Evolutionary conservation across 148 eudicot species (phyloP), one percentile per base, ranked within the genome.

Genomic region (Mesembryanthemum crystallinum): DNA sequence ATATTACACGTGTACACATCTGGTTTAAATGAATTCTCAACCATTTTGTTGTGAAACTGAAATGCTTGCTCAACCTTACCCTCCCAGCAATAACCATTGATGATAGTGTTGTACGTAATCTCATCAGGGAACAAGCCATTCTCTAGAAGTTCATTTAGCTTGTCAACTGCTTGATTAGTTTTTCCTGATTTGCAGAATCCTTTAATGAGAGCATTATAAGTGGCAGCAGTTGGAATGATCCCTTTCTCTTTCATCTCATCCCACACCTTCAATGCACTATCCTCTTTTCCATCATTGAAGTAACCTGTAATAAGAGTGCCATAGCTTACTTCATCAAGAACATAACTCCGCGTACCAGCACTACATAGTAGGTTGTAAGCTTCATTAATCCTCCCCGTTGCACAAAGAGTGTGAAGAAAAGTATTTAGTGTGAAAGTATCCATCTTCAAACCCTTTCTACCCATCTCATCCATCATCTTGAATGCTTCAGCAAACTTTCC

Each of bases 1-100:
- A 91, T 94, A 85, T 94, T 94, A 77, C 85, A 86, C 3, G 98
- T 89, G 35, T 73, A 91, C 21, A 90, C 71, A 84, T 84, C 86
- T 14, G 97, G 98, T 75, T 88, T 91, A 78, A 86, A 91, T 10
- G 85, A 80, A 45, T 87, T 84, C 78, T 91, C 89, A 18, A 88
- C 90, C 91, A 89, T 91, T 75, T 90, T 79, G 68, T 91, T 91
- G 66, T 89, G 91, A 81, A 91, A 91, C 63, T 86, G 88, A 85
- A 91, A 94, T 45, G 98, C 97, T 81, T 85, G 84, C 83, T 94
- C 97, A 71, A 90, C 73, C 73, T 90, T 86, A 72, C 97, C 88
- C 80, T 87, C 92, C 97, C 85, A 86, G 73, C 98, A 94, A 51
- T 83, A 91, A 43, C 97, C 97, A 69, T 86, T 94, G 65, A 94